Conservation (phyloP, 1,284 basidiomycete species). For the Hortiboletus rubellus region DNA sequence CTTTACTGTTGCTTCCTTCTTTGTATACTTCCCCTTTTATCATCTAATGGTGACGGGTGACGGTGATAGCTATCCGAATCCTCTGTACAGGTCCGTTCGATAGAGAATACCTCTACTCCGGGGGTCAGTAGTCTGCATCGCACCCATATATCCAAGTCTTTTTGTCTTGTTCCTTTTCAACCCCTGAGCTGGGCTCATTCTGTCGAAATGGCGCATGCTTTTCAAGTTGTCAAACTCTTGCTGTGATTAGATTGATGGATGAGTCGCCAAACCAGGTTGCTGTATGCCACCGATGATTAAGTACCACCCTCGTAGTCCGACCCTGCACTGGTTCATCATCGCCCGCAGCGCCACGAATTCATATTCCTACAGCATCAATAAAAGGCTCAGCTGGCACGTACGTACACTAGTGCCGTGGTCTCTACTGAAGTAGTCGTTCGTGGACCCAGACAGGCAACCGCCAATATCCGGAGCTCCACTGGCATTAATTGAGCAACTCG, state of each 20-base stretch:
- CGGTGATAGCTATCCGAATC: not conserved
- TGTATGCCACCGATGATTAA: not conserved
- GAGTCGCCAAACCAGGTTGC: not conserved
- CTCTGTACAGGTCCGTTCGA: not conserved
- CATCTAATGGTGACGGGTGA: not conserved
- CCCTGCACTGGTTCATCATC: not conserved
- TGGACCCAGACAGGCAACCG: not conserved
- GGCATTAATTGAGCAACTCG: constrained; percentile 2
- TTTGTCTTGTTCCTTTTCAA: not conserved
- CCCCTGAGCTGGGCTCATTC: not conserved
- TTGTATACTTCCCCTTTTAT: not conserved
- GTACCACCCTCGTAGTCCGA: too few relatives aligned
- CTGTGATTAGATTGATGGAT: not conserved
- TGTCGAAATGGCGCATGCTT: not conserved
- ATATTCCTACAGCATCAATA: not conserved
- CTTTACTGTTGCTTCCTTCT: not conserved
- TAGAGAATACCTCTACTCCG: not conserved
- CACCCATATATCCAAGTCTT: not conserved
- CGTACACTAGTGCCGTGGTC: too few relatives aligned
- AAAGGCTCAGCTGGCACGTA: not conserved
- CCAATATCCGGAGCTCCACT: not conserved
- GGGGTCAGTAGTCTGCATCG: not conserved
- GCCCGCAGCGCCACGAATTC: too few relatives aligned
- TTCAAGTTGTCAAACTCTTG: not conserved
- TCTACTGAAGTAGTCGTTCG: not conserved